These are phyloP conservation scores for Murraya koenigii DNA, from an alignment of 345 rosid species.

Conservation along the genomic window DNA sequence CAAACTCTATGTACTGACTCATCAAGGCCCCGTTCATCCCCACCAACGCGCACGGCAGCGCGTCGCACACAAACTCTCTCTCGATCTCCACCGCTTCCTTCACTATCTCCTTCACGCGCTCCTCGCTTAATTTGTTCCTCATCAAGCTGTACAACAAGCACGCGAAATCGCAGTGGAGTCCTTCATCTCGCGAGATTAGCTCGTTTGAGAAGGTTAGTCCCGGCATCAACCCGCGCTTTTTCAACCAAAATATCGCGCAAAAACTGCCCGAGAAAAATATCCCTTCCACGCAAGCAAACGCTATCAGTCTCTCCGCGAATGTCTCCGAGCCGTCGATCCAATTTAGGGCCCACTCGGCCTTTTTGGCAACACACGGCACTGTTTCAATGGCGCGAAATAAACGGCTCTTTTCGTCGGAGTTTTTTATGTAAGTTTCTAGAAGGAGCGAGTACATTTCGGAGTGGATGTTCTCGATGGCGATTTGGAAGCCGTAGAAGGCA, in stretches of 20 bases:
- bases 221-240: slow-evolving; percentile 91
- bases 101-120: slow-evolving; percentile 66
- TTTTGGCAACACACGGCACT: slow-evolving; percentile 73
- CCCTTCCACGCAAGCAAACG: slow-evolving; percentile 95
- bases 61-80: slow-evolving; percentile 91
- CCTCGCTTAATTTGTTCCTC: slow-evolving; percentile 58
- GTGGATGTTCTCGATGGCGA: slow-evolving; percentile 92
- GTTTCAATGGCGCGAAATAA: slow-evolving; percentile 75
- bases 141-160: slow-evolving; percentile 66
- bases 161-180: slow-evolving; percentile 92
- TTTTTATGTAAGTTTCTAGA: slow-evolving; percentile 87
- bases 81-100: slow-evolving; percentile 83
- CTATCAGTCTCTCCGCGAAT: slow-evolving; percentile 74
- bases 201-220: slow-evolving; percentile 94
- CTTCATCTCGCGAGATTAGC: slow-evolving; percentile 90
- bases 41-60: slow-evolving; percentile 81
- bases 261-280: slow-evolving; percentile 93
- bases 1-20: slow-evolving; percentile 90
- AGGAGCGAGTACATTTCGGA: slow-evolving; percentile 97
- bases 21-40: slow-evolving; percentile 83
- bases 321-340: slow-evolving; percentile 85
- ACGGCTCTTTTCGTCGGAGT: slow-evolving; percentile 51
- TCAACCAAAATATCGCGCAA: slow-evolving; percentile 88
- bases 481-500: slow-evolving; percentile 96
- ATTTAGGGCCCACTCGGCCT: slow-evolving; percentile 71